Conservation (phyloP, 2,329 filamentous ascomycete genomes). For the Claviceps africana region DNA sequence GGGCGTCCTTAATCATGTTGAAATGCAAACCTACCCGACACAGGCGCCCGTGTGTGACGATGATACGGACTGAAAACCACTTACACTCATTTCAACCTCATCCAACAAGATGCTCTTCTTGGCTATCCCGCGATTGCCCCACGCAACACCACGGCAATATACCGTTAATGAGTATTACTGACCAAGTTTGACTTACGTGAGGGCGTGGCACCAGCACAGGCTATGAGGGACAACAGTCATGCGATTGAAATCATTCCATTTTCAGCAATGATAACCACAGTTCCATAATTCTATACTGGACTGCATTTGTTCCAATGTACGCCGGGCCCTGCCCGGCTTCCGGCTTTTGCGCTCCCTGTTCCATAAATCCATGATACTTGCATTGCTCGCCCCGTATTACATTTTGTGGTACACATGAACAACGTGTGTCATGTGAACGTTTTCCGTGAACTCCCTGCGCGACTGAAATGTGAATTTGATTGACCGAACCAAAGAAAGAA, state of each 20-base stretch:
- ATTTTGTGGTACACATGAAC: constrained; percentile 1
- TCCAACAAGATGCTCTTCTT: background rate
- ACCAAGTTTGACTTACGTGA: background rate
- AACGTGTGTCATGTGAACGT: background rate
- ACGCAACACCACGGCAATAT: background rate
- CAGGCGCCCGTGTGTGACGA: background rate
- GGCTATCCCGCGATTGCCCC: background rate
- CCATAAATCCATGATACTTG: background rate
- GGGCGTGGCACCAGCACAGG: background rate
- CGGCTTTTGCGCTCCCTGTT: background rate
- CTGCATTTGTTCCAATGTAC: too few species aligned
- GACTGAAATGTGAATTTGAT: background rate
- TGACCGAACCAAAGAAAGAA: background rate
- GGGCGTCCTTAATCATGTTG: background rate
- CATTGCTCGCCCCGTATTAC: background rate
- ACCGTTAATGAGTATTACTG: background rate
- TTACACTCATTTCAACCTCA: background rate
- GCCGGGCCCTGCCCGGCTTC: background rate
- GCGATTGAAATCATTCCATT: background rate
- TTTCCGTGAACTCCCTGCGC: background rate
- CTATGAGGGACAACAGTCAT: background rate
- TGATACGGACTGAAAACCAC: background rate
- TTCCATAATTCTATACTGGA: too few species aligned
- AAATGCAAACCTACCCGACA: constrained; percentile 1
- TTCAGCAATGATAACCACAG: background rate